phyloP scores from a whole-genome alignment of 441 rosid species.

The Pelargonium fulgidum region DNA sequence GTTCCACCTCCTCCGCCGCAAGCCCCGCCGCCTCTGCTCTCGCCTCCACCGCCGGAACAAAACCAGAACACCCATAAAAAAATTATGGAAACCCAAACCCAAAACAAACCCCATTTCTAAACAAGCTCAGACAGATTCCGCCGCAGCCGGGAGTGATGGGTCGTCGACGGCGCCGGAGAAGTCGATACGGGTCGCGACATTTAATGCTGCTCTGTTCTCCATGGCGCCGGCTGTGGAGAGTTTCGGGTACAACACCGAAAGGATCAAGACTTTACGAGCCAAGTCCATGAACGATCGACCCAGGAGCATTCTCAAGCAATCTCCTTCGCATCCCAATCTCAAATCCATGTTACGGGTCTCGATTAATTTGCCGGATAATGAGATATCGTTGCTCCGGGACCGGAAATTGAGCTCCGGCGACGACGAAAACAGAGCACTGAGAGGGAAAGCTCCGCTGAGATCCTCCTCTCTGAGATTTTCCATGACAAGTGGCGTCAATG shows the following conservation, averaged over 20 bases:
- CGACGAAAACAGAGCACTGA: constrained; percentile 37
- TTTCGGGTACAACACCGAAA: background rate
- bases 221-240: background rate
- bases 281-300: constrained; percentile 33
- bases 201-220: constrained; percentile 1
- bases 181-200: background rate
- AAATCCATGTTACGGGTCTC: constrained; percentile 56
- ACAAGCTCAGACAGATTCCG: too few relatives aligned
- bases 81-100: too few relatives aligned
- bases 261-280: background rate
- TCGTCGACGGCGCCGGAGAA: background rate
- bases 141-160: background rate
- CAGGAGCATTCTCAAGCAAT: constrained; percentile 79
- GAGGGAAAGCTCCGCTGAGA: constrained; percentile 56
- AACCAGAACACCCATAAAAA: too few relatives aligned
- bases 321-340: constrained; percentile 44
- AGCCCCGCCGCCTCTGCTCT: too few relatives aligned
- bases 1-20: too few relatives aligned
- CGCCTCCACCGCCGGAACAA: too few relatives aligned
- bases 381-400: constrained; percentile 64
- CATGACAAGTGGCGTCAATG: constrained; percentile 34
- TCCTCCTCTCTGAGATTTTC: constrained; percentile 71
- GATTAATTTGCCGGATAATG: constrained; percentile 83
- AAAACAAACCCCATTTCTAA: too few relatives aligned
- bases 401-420: constrained; percentile 40